These are phyloP conservation scores for Inga laurina DNA, from an alignment of 306 rosid species.

Conservation along the genomic window DNA sequence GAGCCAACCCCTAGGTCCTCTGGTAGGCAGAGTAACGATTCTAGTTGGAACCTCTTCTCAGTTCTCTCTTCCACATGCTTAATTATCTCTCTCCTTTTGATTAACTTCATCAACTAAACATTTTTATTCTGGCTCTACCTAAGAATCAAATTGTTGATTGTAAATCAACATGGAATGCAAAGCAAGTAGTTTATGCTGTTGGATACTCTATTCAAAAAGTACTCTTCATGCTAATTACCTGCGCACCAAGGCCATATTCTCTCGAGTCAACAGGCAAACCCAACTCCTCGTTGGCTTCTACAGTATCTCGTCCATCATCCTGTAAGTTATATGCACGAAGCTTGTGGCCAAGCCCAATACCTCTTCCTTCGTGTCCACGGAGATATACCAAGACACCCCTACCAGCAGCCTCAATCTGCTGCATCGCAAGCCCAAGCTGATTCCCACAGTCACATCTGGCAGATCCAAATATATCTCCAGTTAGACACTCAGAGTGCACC, in stretches of 20 bases:
- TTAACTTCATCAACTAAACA: neutral
- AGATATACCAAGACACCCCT: conserved; percentile 89
- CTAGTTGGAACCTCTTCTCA: neutral
- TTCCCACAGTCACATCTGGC: conserved; percentile 96
- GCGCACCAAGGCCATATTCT: conserved; percentile 96
- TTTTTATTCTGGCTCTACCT: neutral
- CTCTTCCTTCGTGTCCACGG: conserved; percentile 97
- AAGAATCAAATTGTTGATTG: neutral
- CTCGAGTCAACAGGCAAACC: conserved; percentile 97
- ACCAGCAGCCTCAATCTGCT: conserved; percentile 94
- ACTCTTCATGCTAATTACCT: conserved; percentile 48
- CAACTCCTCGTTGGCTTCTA: conserved; percentile 92
- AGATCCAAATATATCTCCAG: conserved; percentile 98
- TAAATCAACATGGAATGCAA: conserved; percentile 5
- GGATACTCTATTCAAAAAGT: neutral
- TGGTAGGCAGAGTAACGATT: neutral
- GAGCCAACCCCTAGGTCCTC: neutral
- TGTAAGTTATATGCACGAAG: conserved; percentile 92
- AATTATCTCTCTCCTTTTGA: neutral
- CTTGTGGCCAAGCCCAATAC: conserved; percentile 96
- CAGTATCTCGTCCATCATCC: conserved; percentile 82
- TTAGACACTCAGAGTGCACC: conserved; percentile 95
- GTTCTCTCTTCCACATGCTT: neutral
- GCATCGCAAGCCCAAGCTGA: conserved; percentile 91
- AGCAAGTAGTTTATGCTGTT: neutral